Base-by-base conservation (phyloP, 2,329 filamentous ascomycete genomes). In the Aspergillus awamori region DNA sequence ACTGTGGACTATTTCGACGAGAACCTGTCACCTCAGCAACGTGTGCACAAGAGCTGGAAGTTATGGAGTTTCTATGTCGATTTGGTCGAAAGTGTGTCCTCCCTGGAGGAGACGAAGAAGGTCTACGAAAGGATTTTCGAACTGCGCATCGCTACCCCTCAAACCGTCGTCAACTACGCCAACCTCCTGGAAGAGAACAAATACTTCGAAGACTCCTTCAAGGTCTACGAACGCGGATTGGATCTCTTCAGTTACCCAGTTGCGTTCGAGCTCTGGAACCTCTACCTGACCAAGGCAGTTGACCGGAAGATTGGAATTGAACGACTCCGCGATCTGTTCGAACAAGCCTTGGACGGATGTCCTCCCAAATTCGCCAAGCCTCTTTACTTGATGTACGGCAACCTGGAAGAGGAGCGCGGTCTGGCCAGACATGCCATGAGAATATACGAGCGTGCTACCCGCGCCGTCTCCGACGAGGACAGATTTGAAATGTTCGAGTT, bases 1-100 rank as follows among this genome's bases (percentile, higher is more conserved):
- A 96, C 88, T 2, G 93, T 99, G n/a, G 95, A 99, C 80, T 99
- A 98, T 75, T 99, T 98, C 72, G 95, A 99, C 74, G 96, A 99
- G 74, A 92, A 87, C 0, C 81, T 99, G 6, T 93, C 92, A 1
- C 94, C 95, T 4, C 95, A 99, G 75, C 95, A 98, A 80, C 87
- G 96, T 64, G 91, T 99, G 3, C 95, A 99, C 81, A 99, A 99
- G 83, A 97, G 92, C 74, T 99, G 95, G 95, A 99, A 98, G 76
- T 80, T 99, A 10, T 99, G 95, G 95, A 97, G 93, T 78, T 99
- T 99, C 81, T 99, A 99, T 70, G 93, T 99, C 43, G 95, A 99
- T 75, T 86, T 99, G 1, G 93, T 99, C 2, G 95, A 99, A 76
- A 97, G 93, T 75, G 93, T 97, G 33, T 89, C 91, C 63, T 92